These are phyloP conservation scores for Entomophthora muscae DNA, from an alignment of 371 early-diverging fungal genomes.

Conservation along the genomic window DNA sequence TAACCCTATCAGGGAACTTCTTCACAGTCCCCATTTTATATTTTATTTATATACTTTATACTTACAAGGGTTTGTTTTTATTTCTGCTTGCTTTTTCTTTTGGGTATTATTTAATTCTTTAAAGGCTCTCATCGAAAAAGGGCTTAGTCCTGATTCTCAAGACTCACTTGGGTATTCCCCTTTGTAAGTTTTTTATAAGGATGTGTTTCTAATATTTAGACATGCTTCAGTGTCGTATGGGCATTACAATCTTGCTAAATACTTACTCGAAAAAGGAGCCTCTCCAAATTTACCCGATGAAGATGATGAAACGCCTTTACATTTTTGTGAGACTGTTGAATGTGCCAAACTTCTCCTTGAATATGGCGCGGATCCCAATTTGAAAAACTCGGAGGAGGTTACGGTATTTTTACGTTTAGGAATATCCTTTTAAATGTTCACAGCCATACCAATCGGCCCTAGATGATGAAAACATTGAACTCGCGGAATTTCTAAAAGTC, in stretches of 20 bases:
- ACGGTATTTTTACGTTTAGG: conserved; percentile 15
- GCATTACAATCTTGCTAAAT: conserved; percentile 31
- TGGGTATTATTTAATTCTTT: not conserved
- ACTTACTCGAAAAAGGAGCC: conserved; percentile 29
- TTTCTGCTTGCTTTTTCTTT: not conserved
- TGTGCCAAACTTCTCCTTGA: conserved; percentile 49
- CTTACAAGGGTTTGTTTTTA: not conserved
- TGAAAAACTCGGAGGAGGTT: conserved; percentile 38
- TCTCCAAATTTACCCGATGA: conserved; percentile 48
- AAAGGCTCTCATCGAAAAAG: conserved; percentile 15
- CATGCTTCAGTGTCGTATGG: conserved; percentile 52
- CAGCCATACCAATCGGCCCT: conserved; percentile 4
- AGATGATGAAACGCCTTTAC: conserved; percentile 77
- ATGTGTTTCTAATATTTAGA: conserved; percentile 12
- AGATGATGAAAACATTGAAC: conserved; percentile 1
- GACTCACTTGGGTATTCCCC: conserved; percentile 55
- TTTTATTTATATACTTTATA: not conserved
- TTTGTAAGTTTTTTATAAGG: conserved; percentile 23
- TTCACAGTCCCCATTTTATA: not conserved
- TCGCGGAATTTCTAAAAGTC: conserved; percentile 1
- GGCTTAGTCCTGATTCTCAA: conserved; percentile 30
- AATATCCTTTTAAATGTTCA: not conserved
- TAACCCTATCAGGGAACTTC: not conserved
- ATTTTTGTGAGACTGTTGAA: conserved; percentile 55
- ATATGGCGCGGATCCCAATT: conserved; percentile 46